Percentiles rank a stretch among this genome's conserved stretches.
Evolutionary conservation across 768 basidiomycete species (phyloP).

Genomic region (Tulasnella sp.): DNA sequence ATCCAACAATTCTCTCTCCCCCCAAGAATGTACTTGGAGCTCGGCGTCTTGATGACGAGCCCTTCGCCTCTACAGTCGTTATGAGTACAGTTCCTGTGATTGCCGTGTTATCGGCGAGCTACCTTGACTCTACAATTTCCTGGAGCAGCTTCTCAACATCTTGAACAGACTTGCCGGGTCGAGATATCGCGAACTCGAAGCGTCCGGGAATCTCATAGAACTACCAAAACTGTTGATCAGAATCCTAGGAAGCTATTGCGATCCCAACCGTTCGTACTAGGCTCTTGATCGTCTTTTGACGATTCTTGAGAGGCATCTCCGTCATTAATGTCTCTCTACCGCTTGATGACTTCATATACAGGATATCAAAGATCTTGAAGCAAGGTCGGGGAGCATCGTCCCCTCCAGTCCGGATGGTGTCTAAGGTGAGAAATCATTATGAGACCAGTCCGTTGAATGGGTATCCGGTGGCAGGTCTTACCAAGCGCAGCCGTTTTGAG

Average conservation of each 20-base stretch:
- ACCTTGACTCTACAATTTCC: constrained; percentile 59
- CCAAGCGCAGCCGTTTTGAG: constrained; percentile 87
- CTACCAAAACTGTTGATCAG: not conserved
- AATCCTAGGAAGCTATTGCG: no score
- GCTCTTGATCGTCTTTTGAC: constrained; percentile 65
- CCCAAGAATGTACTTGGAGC: constrained; percentile 70
- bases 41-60: constrained; percentile 78
- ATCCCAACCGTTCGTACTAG: constrained; percentile 19
- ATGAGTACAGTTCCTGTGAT: not conserved
- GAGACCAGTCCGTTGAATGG: no score
- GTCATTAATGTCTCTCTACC: constrained; percentile 48
- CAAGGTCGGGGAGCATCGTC: constrained; percentile 76
- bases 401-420: constrained; percentile 35
- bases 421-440: not conserved
- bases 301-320: constrained; percentile 54
- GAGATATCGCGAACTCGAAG: constrained; percentile 66
- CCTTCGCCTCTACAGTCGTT: constrained; percentile 66
- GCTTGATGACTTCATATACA: constrained; percentile 59
- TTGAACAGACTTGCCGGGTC: constrained; percentile 61
- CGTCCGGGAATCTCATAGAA: constrained; percentile 62
- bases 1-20: constrained; percentile 89
- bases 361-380: constrained; percentile 93
- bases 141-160: constrained; percentile 77
- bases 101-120: not conserved
- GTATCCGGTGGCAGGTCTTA: constrained; percentile 24